Evolutionary conservation across 1,284 basidiomycete species (phyloP).

Genomic region (Leccinum ambiguum): DNA sequence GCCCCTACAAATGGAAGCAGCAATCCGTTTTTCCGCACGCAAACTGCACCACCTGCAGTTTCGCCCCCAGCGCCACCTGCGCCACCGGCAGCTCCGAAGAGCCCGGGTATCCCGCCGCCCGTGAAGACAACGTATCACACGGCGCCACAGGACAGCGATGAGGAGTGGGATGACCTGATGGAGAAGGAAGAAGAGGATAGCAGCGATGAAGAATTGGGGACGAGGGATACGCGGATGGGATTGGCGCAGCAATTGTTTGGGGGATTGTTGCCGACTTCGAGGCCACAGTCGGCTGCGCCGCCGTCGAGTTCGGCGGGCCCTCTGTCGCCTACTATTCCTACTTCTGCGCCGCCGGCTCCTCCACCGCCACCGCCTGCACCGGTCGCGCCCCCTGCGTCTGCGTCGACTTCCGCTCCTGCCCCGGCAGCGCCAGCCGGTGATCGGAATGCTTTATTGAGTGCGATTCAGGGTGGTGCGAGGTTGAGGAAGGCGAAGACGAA

Average conservation of each 20-base stretch:
- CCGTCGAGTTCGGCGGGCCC: constrained; percentile 21
- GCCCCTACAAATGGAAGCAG: constrained; percentile 37
- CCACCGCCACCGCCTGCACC: constrained; percentile 36
- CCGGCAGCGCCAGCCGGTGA: constrained; percentile 41
- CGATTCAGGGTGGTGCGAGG: constrained; percentile 81
- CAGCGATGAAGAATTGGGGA: constrained; percentile 79
- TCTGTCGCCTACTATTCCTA: constrained; percentile 26
- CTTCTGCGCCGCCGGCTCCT: constrained; percentile 32
- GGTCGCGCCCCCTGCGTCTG: constrained; percentile 29
- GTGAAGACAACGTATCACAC: constrained; percentile 60
- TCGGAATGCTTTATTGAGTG: constrained; percentile 70
- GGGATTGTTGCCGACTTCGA: constrained; percentile 48
- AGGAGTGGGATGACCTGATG: constrained; percentile 85
- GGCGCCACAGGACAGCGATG: constrained; percentile 58
- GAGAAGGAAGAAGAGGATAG: constrained; percentile 75
- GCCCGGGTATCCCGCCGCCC: constrained; percentile 43
- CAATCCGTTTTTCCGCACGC: constrained; percentile 59
- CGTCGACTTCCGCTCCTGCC: constrained; percentile 26
- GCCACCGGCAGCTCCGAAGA: constrained; percentile 36
- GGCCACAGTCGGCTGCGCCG: constrained; percentile 43
- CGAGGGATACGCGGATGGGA: constrained; percentile 63
- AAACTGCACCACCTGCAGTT: constrained; percentile 37
- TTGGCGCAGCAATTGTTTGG: constrained; percentile 83
- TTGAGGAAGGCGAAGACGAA: constrained; percentile 82
- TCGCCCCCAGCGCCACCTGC: constrained; percentile 15